Evolutionary conservation across 2,329 filamentous ascomycete genomes (phyloP), one percentile per base, ranked within the genome.

Genomic region (Dactylellina parvicollis): DNA sequence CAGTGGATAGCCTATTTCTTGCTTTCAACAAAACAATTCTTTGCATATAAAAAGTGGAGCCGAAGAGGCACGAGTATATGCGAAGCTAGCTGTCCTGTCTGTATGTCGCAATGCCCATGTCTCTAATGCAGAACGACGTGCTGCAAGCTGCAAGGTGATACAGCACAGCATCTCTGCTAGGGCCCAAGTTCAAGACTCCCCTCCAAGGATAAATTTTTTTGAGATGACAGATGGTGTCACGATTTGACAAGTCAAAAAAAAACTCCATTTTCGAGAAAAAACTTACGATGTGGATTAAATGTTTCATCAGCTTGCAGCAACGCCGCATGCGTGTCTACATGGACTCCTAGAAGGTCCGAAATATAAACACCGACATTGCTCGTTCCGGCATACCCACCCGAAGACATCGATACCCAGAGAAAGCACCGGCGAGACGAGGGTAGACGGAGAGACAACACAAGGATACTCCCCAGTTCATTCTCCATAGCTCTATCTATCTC

Each of bases 81-180:
- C 22, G 38, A 42, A 38, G 54, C 46, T 57, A 56, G 62, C 44
- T 52, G 54, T 65, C 50, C 66, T 62, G 66, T 60, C 32, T 56
- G 60, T 66, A 66, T 73, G 69, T 73, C 69, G 69, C 69, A 73
- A 73, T 73, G 61, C 47, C 64, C 54, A 64, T 64, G 66, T 60
- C 57, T 64, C n/a, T 54, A 44, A 66, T 73, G 69, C 69, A 72
- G 30, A 49, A 5, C n/a, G n/a, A n/a, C n/a, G n/a, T n/a, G n/a
- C 65, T 70, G 65, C 65, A 72, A 50, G 34, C 69, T 73, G 69
- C 69, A 66, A 40, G 46, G 60, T 65, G 69, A 56, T 73, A 73
- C 69, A 69, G 64, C 64, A 61, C 69, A 73, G 65, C 69, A 66
- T 66, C 69, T 59, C 67, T n/a, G 38, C 36, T 47, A 10, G 52